Conservation (phyloP, 2,329 filamentous ascomycete species). For the Phoma herbarum region DNA sequence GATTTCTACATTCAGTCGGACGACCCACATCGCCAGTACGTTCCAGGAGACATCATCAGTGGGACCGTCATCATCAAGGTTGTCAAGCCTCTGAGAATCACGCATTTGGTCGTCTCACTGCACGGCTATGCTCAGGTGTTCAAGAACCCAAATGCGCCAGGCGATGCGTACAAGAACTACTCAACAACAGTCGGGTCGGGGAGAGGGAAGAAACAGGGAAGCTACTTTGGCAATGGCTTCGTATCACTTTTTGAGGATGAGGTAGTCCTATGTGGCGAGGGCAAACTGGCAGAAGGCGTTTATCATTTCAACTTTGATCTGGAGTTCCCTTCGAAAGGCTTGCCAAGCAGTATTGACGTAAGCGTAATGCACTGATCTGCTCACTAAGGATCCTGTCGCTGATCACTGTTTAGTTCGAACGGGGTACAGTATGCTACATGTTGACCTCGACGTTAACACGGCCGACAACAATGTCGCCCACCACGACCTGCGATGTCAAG, state of each 20-base stretch:
- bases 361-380: slow-evolving; percentile 45
- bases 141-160: slow-evolving; percentile 71
- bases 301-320: slow-evolving; percentile 84
- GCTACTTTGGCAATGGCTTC: slow-evolving; percentile 78
- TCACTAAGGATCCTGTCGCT: slow-evolving; percentile 24
- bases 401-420: slow-evolving; percentile 76
- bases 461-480: slow-evolving; percentile 84
- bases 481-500: slow-evolving; percentile 80
- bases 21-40: slow-evolving; percentile 80
- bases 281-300: slow-evolving; percentile 74
- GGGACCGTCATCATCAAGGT: slow-evolving; percentile 77
- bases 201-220: slow-evolving; percentile 60
- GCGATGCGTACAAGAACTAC: slow-evolving; percentile 61
- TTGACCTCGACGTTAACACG: slow-evolving; percentile 89
- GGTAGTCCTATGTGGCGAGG: slow-evolving; percentile 79
- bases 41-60: slow-evolving; percentile 76
- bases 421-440: slow-evolving; percentile 90
- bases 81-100: slow-evolving; percentile 77
- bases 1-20: slow-evolving; percentile 81
- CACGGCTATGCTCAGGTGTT: slow-evolving; percentile 83
- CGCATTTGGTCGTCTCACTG: slow-evolving; percentile 79
- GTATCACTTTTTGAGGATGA: slow-evolving; percentile 86
- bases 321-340: slow-evolving; percentile 71
- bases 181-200: slow-evolving; percentile 62
- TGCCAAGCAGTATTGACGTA: slow-evolving; percentile 96